Percentiles rank a stretch among this genome's conserved stretches.
Evolutionary conservation across 345 rosid genomes (phyloP).

Genomic region (Heritiera fomes): DNA sequence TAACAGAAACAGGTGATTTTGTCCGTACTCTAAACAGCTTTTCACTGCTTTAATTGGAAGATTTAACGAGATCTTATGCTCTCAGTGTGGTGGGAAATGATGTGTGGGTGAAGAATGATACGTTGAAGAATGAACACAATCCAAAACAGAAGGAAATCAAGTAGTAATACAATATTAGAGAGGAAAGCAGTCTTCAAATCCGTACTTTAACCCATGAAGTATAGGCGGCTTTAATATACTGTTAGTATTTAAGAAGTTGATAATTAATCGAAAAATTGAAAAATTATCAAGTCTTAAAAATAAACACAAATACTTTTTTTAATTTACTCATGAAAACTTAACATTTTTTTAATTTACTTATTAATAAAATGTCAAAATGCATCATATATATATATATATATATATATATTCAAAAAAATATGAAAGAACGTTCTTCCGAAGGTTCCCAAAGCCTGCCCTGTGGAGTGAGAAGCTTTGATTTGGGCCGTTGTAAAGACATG

Average conservation of each 20-base stretch:
- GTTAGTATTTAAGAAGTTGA: too few species aligned
- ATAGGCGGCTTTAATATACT: too few species aligned
- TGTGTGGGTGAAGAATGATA: neutral
- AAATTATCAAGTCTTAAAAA: too few species aligned
- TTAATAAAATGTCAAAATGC: too few species aligned
- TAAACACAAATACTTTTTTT: too few species aligned
- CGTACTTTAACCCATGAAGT: too few species aligned
- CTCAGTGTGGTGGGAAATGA: neutral
- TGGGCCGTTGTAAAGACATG: neutral
- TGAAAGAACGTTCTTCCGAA: neutral
- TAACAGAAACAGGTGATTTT: neutral
- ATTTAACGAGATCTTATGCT: neutral
- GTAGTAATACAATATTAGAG: too few species aligned
- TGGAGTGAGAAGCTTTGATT: neutral
- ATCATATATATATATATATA: too few species aligned
- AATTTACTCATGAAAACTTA: too few species aligned
- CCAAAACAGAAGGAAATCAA: neutral
- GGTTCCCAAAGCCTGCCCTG: neutral
- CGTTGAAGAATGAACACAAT: slow-evolving; percentile 1
- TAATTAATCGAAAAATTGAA: too few species aligned
- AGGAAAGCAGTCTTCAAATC: too few species aligned
- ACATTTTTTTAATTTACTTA: too few species aligned
- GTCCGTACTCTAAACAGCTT: neutral
- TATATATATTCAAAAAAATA: neutral
- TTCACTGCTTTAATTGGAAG: neutral